Evolutionary conservation across 1,284 basidiomycete genomes (phyloP), one percentile per base, ranked within the genome.

Genomic region (Lentinula novae-zelandiae): DNA sequence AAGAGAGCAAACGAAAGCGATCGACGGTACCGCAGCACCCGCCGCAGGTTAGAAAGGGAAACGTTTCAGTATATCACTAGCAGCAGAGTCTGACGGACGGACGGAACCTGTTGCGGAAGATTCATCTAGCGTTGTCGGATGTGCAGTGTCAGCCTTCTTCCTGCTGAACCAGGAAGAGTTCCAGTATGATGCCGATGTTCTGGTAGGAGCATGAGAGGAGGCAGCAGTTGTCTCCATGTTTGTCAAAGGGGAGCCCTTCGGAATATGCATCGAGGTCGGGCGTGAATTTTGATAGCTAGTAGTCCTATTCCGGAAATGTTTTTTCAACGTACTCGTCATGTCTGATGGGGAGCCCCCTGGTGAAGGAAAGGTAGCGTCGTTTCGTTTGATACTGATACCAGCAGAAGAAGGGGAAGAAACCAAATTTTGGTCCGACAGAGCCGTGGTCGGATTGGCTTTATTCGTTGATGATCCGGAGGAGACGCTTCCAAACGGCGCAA

Each of bases 371-470:
- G 73, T 68, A 1, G 72, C 9, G 71, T 49, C 73, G 73, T 57
- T 68, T 70, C 64, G 78, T 22, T 22, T 20, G 6, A 9, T 20
- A 68, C 69, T 78, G 48, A 64, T 72, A 49, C 76, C 75, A 34
- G 69, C 69, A 15, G 76, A 73, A 48, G 80, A 76, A 13, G 81
- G 73, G 0, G 82, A 76, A 15, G 73, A 71, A 17, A 82, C 68
- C 42, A 80, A 60, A 20, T 75, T 72, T 53, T 79, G 78, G 46
- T 86, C 87, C 5, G 84, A 78, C 33, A 91, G 67, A 4, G 89
- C 89, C 1, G 82, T 90, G 7, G 89, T 90, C 5, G 88, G 79
- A 31, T 80, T 79, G 0, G 85, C 86, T 70, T 91, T 91, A 12
- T 56, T 56, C 33, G 75, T 69, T 5, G 74, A 66, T 1, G 79